Base-by-base conservation (phyloP, 108 stramenopile species). In the Fragilaria radians region DNA sequence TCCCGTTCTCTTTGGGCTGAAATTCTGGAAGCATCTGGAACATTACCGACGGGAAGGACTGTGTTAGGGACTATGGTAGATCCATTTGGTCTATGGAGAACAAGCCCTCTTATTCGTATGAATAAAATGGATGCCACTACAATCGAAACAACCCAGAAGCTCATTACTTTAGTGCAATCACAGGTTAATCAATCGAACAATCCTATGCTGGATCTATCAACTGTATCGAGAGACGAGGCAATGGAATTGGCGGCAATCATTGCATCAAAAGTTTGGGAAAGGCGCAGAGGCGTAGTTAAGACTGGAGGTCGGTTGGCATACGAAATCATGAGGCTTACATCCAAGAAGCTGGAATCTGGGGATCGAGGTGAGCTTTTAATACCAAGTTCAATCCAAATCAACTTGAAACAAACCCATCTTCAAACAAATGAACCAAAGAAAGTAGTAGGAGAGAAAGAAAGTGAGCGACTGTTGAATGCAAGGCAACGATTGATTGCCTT, bases 21-120 rank as follows among this genome's bases (percentile, higher is more conserved):
- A 7, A 52, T 85, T 1, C 65, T 85, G 28, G 75, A 85, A 59
- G 53, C 76, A 22, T 85, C 85, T 4, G 93, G 89, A 17, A 66
- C 63, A 3, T 55, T 87, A 34, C 86, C 85, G n/a, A 65, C 70
- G 4, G 92, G 92, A 4, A 68, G 88, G 30, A 82, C 85, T 0
- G 61, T 91, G 2, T 61, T 91, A 34, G 89, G 89, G 33, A 77
- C 85, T 5, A 28, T 91, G 14, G 84, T 94, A 0, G 93, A 94
- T 66, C 93, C 93, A n/a, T 46, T 94, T 18, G 93, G 93, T 18
- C 30, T 94, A 25, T 91, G 79, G 52, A 74, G 83, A 52, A 80
- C 82, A 0, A 81, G 80, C 53, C 86, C 90, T 4, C 52, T 91
- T 18, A 81, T 91, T 4, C 74, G 82, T 2, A 70, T 73, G 32